Percentiles rank a stretch among this genome's conserved stretches.
Evolutionary conservation across 2,329 filamentous ascomycete species (phyloP).

Genomic region (Herpotrichia juniperi): DNA sequence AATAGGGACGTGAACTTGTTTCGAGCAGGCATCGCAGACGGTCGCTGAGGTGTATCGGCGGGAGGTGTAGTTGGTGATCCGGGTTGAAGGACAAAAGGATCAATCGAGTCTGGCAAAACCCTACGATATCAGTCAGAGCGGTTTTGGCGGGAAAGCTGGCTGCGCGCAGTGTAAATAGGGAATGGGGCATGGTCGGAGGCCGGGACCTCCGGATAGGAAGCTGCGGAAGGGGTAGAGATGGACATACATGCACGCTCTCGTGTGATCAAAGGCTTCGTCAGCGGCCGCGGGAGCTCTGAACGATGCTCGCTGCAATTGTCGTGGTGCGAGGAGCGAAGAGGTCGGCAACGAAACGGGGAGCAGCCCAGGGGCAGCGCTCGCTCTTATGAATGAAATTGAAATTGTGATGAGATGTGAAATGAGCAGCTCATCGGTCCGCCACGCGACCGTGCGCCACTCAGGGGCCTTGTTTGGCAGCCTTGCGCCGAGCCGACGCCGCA

Average conservation of each 20-base stretch:
- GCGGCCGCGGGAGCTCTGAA: background rate
- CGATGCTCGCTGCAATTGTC: background rate
- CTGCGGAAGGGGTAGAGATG: conserved; percentile 21
- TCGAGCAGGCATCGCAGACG: conserved; percentile 65
- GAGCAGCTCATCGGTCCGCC: conserved; percentile 15
- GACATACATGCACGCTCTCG: conserved; percentile 18
- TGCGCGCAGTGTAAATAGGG: no score
- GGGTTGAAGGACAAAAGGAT: no score
- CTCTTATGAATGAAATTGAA: conserved; percentile 1
- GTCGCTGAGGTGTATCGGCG: conserved; percentile 2
- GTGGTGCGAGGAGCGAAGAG: background rate
- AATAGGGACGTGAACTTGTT: conserved; percentile 79
- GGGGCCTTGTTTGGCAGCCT: no score
- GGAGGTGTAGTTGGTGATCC: background rate
- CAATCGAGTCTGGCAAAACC: no score
- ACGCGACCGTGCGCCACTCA: background rate
- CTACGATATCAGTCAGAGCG: no score
- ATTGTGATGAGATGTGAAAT: conserved; percentile 31
- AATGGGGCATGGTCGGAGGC: no score
- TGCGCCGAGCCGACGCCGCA: no score
- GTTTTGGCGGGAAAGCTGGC: background rate
- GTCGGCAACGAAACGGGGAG: background rate
- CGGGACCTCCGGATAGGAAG: conserved; percentile 32
- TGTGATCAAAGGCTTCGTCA: conserved; percentile 2
- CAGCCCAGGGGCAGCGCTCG: background rate